These are phyloP conservation scores for Carex arenaria DNA, from an alignment of 202 grass and related monocot genomes.

Conservation along the genomic window DNA sequence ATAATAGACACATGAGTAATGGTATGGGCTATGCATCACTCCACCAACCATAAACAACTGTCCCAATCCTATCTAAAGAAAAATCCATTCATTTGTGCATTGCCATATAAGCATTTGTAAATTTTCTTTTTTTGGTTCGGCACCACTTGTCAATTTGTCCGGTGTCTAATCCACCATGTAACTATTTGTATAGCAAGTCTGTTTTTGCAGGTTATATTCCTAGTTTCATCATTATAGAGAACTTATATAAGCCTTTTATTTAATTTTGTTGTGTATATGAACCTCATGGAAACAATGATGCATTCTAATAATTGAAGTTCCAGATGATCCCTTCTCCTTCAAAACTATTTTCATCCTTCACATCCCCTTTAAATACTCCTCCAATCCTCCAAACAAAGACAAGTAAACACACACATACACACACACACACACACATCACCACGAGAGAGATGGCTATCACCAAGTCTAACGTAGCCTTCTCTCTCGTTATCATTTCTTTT, in stretches of 20 bases:
- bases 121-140: not conserved
- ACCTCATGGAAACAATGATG: not conserved
- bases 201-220: not conserved
- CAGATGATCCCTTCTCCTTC: not conserved
- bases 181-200: not conserved
- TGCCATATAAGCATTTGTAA: not conserved
- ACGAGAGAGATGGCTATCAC: slow-evolving; percentile 17
- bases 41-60: not conserved
- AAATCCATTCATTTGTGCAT: not conserved
- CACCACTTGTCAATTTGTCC: not conserved
- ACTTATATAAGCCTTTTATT: not conserved
- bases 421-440: not conserved
- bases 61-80: not conserved
- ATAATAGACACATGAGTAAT: not conserved
- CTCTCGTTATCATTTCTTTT: slow-evolving; percentile 3
- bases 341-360: not conserved
- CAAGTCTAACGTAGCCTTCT: not conserved
- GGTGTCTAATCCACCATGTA: not conserved
- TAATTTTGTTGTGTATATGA: not conserved
- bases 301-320: not conserved
- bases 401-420: not conserved
- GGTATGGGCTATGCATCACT: not conserved
- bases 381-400: not conserved
- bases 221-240: not conserved
- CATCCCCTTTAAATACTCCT: not conserved